Evolutionary conservation across 202 grass and related monocot genomes (phyloP).

Genomic region (Eragrostis tef): DNA sequence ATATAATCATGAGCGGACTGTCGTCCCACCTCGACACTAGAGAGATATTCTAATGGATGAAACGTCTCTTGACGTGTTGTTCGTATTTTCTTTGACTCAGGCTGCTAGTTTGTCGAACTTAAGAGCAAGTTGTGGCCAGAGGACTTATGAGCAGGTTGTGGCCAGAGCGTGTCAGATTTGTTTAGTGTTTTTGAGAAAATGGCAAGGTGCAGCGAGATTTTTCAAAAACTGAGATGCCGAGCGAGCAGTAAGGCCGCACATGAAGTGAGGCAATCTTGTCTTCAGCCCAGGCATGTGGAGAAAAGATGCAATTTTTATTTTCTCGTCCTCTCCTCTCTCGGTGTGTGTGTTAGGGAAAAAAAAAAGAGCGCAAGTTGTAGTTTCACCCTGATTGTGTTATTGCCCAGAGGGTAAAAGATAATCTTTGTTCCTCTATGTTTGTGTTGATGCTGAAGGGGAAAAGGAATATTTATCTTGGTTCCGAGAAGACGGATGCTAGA

Average conservation of each 20-base stretch:
- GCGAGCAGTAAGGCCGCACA: neutral
- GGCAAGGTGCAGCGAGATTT: neutral
- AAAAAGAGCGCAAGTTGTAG: too few species aligned
- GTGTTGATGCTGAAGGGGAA: too few species aligned
- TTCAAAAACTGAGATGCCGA: neutral
- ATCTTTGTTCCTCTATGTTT: too few species aligned
- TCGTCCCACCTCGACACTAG: neutral
- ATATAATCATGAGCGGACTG: neutral
- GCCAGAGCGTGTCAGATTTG: neutral
- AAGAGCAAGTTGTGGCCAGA: neutral
- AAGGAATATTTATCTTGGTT: neutral
- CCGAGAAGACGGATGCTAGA: neutral
- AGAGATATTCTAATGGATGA: too few species aligned
- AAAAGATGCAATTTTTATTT: neutral
- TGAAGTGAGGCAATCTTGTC: conserved; percentile 5
- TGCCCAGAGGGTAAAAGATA: neutral
- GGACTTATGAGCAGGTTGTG: neutral
- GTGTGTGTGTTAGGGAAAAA: too few species aligned
- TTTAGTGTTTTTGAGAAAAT: neutral
- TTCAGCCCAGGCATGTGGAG: neutral
- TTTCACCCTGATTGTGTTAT: neutral
- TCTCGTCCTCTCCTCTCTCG: too few species aligned
- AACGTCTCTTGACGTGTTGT: neutral
- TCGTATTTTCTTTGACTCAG: conserved; percentile 26
- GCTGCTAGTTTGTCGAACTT: neutral